Conservation (phyloP, 140 eudicot genomes). For the Erigeron philadelphicus region DNA sequence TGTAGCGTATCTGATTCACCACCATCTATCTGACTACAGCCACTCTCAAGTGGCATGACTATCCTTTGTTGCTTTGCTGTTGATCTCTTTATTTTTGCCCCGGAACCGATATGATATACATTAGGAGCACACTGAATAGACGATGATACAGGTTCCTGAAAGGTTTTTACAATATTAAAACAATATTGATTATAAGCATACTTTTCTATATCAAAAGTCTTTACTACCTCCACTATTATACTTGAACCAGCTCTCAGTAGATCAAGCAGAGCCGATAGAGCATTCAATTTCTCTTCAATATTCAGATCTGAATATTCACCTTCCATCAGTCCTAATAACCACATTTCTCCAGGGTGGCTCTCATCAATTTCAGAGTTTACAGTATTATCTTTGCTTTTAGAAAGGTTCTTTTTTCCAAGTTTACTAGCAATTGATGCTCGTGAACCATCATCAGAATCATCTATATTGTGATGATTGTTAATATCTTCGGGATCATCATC, state of each 20-base stretch:
- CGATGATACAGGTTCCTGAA: slow-evolving; percentile 54
- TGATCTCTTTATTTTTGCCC: slow-evolving; percentile 82
- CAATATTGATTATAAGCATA: neutral
- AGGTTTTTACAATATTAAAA: slow-evolving; percentile 15
- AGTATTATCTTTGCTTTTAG: slow-evolving; percentile 26
- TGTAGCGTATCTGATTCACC: slow-evolving; percentile 29
- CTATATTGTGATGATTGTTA: slow-evolving; percentile 32
- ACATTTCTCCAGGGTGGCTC: slow-evolving; percentile 80
- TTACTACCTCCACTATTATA: slow-evolving; percentile 61
- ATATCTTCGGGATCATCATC: slow-evolving; percentile 48
- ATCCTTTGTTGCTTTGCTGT: slow-evolving; percentile 29
- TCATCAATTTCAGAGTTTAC: slow-evolving; percentile 72
- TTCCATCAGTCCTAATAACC: slow-evolving; percentile 86
- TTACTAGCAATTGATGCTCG: slow-evolving; percentile 28
- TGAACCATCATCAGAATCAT: slow-evolving; percentile 49
- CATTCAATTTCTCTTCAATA: slow-evolving; percentile 81
- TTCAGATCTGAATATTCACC: slow-evolving; percentile 86
- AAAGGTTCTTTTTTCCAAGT: slow-evolving; percentile 23
- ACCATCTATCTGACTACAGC: slow-evolving; percentile 22
- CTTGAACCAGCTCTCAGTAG: slow-evolving; percentile 70
- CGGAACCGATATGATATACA: slow-evolving; percentile 55
- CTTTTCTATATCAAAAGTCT: neutral
- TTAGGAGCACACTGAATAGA: slow-evolving; percentile 40
- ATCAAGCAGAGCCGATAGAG: slow-evolving; percentile 64
- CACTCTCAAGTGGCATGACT: slow-evolving; percentile 26